Evolutionary conservation across 2,329 filamentous ascomycete genomes (phyloP).

Genomic region (Monilinia laxa): DNA sequence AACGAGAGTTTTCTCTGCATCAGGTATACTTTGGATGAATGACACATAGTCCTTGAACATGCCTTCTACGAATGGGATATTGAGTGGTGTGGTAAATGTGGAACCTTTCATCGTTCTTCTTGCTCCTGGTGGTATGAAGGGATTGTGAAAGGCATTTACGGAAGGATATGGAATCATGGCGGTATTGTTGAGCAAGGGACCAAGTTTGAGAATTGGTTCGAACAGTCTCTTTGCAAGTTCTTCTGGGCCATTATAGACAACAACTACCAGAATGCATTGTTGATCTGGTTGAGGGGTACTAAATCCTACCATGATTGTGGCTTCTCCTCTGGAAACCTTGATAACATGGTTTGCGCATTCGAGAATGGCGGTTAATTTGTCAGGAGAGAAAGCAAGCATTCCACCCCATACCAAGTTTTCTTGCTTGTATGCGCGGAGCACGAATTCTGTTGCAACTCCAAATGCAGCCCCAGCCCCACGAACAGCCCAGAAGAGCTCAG

Average conservation of each 20-base stretch:
- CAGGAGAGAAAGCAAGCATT: constrained; percentile 25
- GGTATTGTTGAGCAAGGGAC: constrained; percentile 34
- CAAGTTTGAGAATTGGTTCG: constrained; percentile 35
- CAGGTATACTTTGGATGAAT: constrained; percentile 34
- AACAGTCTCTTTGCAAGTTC: constrained; percentile 38
- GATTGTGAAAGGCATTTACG: constrained; percentile 39
- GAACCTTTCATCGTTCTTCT: constrained; percentile 43
- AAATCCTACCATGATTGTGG: constrained; percentile 11
- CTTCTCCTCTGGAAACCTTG: constrained; percentile 17
- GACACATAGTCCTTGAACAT: constrained; percentile 37
- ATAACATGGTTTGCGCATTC: constrained; percentile 26
- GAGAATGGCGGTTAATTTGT: constrained; percentile 25
- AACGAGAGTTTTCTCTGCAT: constrained; percentile 31
- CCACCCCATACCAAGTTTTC: constrained; percentile 35
- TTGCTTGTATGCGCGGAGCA: constrained; percentile 28
- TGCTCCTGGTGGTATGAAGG: constrained; percentile 37
- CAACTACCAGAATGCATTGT: not conserved
- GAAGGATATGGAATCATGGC: constrained; percentile 39
- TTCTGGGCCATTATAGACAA: constrained; percentile 42
- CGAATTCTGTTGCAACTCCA: constrained; percentile 7
- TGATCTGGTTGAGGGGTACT: not conserved
- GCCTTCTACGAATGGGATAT: constrained; percentile 32
- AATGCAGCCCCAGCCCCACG: constrained; percentile 22
- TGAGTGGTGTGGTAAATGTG: constrained; percentile 41
- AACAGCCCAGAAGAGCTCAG: constrained; percentile 34